Percentiles rank a stretch among this genome's conserved stretches.
Conservation (phyloP, 805 yeast genomes). For the Monosporozyma yasuniensis region DNA sequence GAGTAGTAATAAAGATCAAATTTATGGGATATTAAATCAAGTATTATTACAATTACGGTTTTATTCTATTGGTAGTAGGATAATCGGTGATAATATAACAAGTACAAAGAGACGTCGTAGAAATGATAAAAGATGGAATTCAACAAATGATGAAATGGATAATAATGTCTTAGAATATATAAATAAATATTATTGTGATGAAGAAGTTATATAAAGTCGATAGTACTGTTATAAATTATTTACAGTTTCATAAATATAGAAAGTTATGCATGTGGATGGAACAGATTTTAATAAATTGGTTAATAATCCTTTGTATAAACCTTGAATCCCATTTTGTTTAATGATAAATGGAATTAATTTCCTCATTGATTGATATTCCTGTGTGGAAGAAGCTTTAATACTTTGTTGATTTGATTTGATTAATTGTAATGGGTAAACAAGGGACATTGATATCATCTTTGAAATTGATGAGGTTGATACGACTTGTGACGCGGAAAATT, state of each 20-base stretch:
- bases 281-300: conserved; percentile 75
- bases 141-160: background rate
- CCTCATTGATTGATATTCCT: conserved; percentile 19
- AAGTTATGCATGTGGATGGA: conserved; percentile 90
- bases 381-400: conserved; percentile 21
- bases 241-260: conserved; percentile 69
- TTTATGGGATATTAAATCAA: background rate
- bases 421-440: conserved; percentile 79
- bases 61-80: background rate
- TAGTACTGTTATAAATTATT: conserved; percentile 17
- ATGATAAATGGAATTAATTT: conserved; percentile 35
- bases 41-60: background rate
- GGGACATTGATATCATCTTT: conserved; percentile 56
- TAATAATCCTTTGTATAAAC: conserved; percentile 75
- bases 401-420: conserved; percentile 68
- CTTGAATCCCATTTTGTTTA: conserved; percentile 46
- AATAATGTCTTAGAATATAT: background rate
- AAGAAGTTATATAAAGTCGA: background rate
- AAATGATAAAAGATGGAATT: background rate
- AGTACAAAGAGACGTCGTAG: background rate
- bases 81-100: background rate
- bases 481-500: conserved; percentile 40
- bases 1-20: background rate
- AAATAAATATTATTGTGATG: background rate
- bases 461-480: conserved; percentile 58